These are phyloP conservation scores for Anaeromyces robustus DNA, from an alignment of 192 early-diverging fungal genomes.

Conservation along the genomic window DNA sequence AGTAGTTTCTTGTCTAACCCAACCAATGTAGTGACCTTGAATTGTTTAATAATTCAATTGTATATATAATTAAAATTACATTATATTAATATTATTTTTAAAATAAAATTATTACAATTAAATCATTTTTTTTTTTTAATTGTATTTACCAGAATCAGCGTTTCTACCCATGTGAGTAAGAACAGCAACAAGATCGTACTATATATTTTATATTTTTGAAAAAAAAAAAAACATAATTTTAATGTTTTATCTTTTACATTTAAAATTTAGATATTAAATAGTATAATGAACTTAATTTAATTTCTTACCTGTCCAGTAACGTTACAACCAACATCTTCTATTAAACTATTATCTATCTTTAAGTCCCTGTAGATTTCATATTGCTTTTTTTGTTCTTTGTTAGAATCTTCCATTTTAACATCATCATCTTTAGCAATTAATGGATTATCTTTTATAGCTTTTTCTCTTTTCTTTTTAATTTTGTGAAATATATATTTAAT, in stretches of 20 bases:
- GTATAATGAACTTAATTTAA: too few relatives aligned
- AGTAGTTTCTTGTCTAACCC: constrained; percentile 54
- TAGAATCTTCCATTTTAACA: constrained; percentile 12
- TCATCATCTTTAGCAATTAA: not conserved
- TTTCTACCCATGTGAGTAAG: constrained; percentile 90
- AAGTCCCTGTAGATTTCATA: constrained; percentile 26
- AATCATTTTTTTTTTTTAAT: too few relatives aligned
- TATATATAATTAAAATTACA: too few relatives aligned
- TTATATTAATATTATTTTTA: too few relatives aligned
- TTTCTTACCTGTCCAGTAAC: constrained; percentile 42
- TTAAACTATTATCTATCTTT: constrained; percentile 49
- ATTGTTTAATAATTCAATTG: too few relatives aligned
- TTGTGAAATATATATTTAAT: constrained; percentile 1
- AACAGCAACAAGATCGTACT: constrained; percentile 85
- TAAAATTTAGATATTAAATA: too few relatives aligned
- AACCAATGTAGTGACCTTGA: constrained; percentile 83
- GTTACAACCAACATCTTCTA: constrained; percentile 68
- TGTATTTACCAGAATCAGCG: constrained; percentile 72
- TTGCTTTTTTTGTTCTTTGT: constrained; percentile 11
- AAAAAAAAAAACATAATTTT: too few relatives aligned
- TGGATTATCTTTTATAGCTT: not conserved
- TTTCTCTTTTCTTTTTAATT: not conserved
- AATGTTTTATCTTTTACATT: too few relatives aligned
- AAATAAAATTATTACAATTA: too few relatives aligned
- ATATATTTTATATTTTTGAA: too few relatives aligned